These are phyloP conservation scores for Trichothecium roseum DNA, from an alignment of 2,329 filamentous ascomycete genomes.

Conservation along the genomic window DNA sequence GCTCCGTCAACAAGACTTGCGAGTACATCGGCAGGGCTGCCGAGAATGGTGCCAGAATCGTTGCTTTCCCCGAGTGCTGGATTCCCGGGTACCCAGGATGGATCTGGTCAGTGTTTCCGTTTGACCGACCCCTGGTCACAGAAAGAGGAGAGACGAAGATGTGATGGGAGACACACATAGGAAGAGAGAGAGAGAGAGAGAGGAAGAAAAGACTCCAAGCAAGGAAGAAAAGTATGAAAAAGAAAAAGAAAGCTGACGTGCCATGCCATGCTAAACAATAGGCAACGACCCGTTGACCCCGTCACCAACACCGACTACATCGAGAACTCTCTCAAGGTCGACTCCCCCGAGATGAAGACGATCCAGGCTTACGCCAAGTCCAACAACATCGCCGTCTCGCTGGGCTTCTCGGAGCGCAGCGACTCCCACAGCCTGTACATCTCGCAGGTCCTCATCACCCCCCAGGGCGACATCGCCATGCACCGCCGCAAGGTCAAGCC, in stretches of 20 bases:
- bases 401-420: slow-evolving; percentile 32
- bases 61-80: slow-evolving; percentile 44
- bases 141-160: no score
- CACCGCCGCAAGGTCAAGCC: slow-evolving; percentile 40
- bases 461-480: slow-evolving; percentile 25
- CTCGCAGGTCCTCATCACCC: slow-evolving; percentile 31
- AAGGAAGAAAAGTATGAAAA: no score
- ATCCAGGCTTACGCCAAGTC: slow-evolving; percentile 22
- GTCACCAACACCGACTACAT: slow-evolving; percentile 20
- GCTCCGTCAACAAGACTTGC: slow-evolving; percentile 13
- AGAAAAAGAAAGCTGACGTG: no score
- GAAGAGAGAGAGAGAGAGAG: no score
- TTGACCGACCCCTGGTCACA: no score
- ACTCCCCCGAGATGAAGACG: slow-evolving; percentile 27
- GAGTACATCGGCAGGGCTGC: slow-evolving; percentile 13
- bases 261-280: slow-evolving; percentile 12
- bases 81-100: slow-evolving; percentile 41
- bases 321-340: slow-evolving; percentile 27
- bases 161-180: no score
- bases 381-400: slow-evolving; percentile 25
- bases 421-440: slow-evolving; percentile 29
- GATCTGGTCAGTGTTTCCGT: no score
- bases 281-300: no score
- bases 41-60: slow-evolving; percentile 38
- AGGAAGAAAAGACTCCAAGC: no score